Percentiles rank a stretch among this genome's conserved stretches.
Evolutionary conservation across 805 yeast species (phyloP).

Genomic region (Henningerozyma blattae): DNA sequence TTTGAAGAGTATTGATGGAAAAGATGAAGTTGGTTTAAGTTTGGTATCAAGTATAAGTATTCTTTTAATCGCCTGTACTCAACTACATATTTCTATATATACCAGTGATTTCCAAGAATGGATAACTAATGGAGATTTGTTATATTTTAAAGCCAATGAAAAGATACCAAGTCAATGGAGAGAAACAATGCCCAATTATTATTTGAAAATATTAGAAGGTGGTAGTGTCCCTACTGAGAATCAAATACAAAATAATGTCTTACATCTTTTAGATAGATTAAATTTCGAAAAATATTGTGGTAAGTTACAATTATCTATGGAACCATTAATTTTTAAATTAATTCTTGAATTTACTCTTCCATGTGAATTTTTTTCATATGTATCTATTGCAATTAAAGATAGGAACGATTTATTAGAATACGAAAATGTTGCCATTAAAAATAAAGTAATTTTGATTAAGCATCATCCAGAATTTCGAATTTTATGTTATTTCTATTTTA

Average conservation of each 20-base stretch:
- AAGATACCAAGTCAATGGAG: constrained; percentile 29
- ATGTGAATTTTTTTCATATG: constrained; percentile 15
- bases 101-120: constrained; percentile 34
- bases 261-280: constrained; percentile 5
- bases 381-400: constrained; percentile 6
- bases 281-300: constrained; percentile 6
- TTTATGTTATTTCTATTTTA: constrained; percentile 13
- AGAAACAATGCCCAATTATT: constrained; percentile 28
- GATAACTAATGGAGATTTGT: constrained; percentile 34
- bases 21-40: constrained; percentile 6
- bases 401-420: constrained; percentile 5
- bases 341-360: constrained; percentile 12
- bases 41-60: constrained; percentile 25
- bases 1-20: constrained; percentile 8
- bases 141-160: constrained; percentile 32
- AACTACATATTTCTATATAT: constrained; percentile 39
- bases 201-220: constrained; percentile 30
- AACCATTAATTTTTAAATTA: constrained; percentile 15
- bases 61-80: constrained; percentile 39
- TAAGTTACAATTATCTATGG: constrained; percentile 6
- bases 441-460: constrained; percentile 4
- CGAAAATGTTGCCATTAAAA: background rate
- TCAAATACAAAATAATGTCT: constrained; percentile 25
- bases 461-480: constrained; percentile 14
- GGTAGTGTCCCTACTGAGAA: constrained; percentile 28